phyloP scores from a whole-genome alignment of 805 yeast species.

The Dipodascopsis uninucleata region DNA sequence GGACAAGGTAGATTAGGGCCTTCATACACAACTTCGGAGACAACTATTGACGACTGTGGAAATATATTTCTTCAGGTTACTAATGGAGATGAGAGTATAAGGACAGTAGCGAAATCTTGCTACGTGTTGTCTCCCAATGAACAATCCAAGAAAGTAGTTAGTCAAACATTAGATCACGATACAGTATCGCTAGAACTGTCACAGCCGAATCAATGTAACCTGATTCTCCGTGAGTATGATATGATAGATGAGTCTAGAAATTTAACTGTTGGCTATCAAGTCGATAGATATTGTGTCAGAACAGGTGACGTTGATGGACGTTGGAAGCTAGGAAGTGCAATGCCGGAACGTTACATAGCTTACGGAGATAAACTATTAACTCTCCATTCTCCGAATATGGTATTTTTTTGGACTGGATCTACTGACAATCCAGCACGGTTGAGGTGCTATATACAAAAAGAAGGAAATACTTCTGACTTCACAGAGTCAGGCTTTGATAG shows the following conservation, averaged over 20 bases:
- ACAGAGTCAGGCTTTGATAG: too few relatives aligned
- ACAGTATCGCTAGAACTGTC: constrained; percentile 4
- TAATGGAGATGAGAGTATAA: constrained; percentile 6
- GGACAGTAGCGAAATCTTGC: neutral
- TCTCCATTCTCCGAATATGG: constrained; percentile 19
- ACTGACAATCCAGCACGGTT: constrained; percentile 17
- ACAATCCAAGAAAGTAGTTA: neutral
- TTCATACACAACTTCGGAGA: constrained; percentile 6
- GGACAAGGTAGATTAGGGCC: constrained; percentile 18
- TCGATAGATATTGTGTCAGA: constrained; percentile 1
- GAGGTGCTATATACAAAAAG: constrained; percentile 3
- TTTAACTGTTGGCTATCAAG: constrained; percentile 3
- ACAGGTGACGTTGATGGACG: constrained; percentile 5
- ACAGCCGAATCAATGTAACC: constrained; percentile 13
- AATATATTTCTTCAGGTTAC: constrained; percentile 4
- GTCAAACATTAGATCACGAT: constrained; percentile 9
- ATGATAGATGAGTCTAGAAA: constrained; percentile 5
- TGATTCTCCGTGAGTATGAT: constrained; percentile 7
- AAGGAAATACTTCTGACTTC: too few relatives aligned
- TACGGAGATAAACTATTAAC: constrained; percentile 11
- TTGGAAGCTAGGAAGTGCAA: constrained; percentile 8
- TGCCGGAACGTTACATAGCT: constrained; percentile 14
- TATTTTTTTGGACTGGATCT: constrained; percentile 14
- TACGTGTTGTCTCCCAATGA: constrained; percentile 5
- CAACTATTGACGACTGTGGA: constrained; percentile 4